These are phyloP conservation scores for Mucor ambiguus DNA, from an alignment of 371 early-diverging fungal species.

Conservation along the genomic window DNA sequence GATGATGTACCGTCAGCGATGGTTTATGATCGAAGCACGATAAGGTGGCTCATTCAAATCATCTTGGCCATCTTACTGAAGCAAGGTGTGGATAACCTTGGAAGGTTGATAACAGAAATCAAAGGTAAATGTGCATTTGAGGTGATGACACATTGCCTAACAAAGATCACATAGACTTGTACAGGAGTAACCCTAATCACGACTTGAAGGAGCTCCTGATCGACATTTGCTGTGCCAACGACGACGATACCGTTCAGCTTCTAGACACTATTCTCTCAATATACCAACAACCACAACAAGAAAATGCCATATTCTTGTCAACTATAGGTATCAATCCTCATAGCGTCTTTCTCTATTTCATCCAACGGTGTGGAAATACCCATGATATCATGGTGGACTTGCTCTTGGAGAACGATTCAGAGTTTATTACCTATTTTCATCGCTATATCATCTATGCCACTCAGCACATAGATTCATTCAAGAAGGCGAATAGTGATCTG, in stretches of 20 bases:
- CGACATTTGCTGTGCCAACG: constrained; percentile 23
- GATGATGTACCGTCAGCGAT: not conserved
- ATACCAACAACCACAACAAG: constrained; percentile 8
- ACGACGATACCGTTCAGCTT: constrained; percentile 16
- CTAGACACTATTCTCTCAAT: constrained; percentile 8
- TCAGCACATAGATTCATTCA: not conserved
- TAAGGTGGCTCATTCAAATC: not conserved
- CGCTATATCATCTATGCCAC: constrained; percentile 16
- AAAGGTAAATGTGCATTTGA: not conserved
- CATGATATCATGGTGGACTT: constrained; percentile 28
- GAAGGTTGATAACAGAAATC: not conserved
- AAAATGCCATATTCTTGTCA: not conserved
- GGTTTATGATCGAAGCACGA: not conserved
- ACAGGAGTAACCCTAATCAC: not conserved
- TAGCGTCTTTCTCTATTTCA: constrained; percentile 18
- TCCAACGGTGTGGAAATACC: constrained; percentile 18
- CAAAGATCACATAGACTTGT: not conserved
- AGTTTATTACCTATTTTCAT: constrained; percentile 20
- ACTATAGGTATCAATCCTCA: constrained; percentile 21
- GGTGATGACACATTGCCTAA: not conserved
- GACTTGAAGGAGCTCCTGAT: constrained; percentile 1
- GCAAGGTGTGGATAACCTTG: not conserved
- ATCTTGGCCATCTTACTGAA: not conserved
- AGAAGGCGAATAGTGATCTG: not conserved
- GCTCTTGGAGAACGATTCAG: constrained; percentile 20